Conservation (phyloP, 352 stramenopile genomes). For the Phytophthora syringae region DNA sequence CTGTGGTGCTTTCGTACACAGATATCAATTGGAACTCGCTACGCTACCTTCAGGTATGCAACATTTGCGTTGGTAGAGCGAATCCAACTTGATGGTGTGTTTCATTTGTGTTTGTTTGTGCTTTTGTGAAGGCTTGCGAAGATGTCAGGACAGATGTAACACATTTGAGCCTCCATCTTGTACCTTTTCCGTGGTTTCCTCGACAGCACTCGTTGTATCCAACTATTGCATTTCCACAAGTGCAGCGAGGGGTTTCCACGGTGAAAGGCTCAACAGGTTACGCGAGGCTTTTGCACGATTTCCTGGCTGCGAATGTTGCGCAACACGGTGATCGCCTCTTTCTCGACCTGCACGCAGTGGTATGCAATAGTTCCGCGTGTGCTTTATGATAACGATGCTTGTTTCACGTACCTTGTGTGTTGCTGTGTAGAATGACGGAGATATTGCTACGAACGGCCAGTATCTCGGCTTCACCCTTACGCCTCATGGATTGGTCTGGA, state of each 20-base stretch:
- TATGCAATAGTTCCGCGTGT: conserved; percentile 8
- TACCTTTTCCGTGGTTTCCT: conserved; percentile 86
- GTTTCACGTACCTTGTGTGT: not conserved
- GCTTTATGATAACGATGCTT: not conserved
- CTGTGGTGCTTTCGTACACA: conserved; percentile 78
- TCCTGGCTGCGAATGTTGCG: conserved; percentile 47
- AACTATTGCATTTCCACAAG: conserved; percentile 43
- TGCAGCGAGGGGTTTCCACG: conserved; percentile 43
- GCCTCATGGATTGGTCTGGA: conserved; percentile 56
- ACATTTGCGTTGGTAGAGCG: not conserved
- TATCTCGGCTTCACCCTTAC: conserved; percentile 50
- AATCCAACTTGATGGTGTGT: no score
- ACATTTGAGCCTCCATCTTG: conserved; percentile 80
- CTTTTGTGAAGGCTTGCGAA: conserved; percentile 50
- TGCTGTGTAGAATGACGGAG: conserved; percentile 56
- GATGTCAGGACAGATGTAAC: conserved; percentile 56
- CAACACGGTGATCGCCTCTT: conserved; percentile 39
- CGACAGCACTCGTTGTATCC: conserved; percentile 50
- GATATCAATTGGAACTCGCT: conserved; percentile 88
- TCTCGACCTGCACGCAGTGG: conserved; percentile 65
- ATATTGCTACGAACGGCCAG: conserved; percentile 41
- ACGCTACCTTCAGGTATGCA: conserved; percentile 67
- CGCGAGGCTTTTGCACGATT: conserved; percentile 46
- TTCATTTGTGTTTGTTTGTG: not conserved
- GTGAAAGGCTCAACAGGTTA: conserved; percentile 46